Conservation (phyloP, 139 green algal species). For the Protoeuglena noctilucae region DNA sequence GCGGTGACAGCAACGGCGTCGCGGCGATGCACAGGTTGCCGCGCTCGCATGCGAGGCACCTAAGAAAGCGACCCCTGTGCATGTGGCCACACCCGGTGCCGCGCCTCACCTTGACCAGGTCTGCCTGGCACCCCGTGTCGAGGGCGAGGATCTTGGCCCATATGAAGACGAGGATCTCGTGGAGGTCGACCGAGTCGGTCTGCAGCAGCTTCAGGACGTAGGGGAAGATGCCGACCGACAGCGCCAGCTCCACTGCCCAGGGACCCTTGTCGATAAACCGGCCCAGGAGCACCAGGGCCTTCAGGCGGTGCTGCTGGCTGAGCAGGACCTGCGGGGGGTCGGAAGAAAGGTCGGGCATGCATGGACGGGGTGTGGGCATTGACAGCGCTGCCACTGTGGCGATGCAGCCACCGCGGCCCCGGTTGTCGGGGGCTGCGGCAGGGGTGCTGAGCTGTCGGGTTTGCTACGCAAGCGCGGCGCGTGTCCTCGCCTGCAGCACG, state of each 20-base stretch:
- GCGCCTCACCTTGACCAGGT: slow-evolving; percentile 94
- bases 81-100: no score
- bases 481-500: slow-evolving; percentile 74
- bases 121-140: slow-evolving; percentile 68
- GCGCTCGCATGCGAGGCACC: no score
- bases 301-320: slow-evolving; percentile 76
- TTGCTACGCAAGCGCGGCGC: no score
- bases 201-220: slow-evolving; percentile 99
- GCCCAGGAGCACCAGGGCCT: slow-evolving; percentile 82
- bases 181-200: slow-evolving; percentile 79
- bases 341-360: no score
- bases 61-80: no score
- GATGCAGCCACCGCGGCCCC: no score
- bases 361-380: no score
- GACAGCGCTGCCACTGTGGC: no score
- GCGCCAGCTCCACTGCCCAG: slow-evolving; percentile 91
- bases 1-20: no score
- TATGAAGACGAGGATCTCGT: slow-evolving; percentile 92
- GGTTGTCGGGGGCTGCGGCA: no score
- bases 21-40: no score
- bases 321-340: slow-evolving; percentile 83
- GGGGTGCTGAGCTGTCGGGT: no score
- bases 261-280: slow-evolving; percentile 93
- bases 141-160: slow-evolving; percentile 97
- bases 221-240: slow-evolving; percentile 95